Evolutionary conservation across 2,329 filamentous ascomycete genomes (phyloP), one percentile per base, ranked within the genome.

Genomic region (Ambrosiella beaveri): DNA sequence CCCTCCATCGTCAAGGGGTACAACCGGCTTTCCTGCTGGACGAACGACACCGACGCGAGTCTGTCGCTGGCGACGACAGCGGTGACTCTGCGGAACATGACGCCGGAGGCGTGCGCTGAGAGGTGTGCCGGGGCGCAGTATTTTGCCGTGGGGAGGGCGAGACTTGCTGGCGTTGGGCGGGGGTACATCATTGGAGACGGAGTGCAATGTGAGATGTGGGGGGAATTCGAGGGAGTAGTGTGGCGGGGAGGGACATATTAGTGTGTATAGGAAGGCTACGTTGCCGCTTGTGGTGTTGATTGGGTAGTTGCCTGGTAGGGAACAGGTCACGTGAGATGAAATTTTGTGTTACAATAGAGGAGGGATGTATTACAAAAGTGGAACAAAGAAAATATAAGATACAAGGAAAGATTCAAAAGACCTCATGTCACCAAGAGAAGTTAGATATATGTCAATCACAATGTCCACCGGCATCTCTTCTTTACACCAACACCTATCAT

Each of bases 251-350:
- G 47, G 41, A 11, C 15, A 55, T 8, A 58, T 57, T 27, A 55
- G 52, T 52, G 56, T 60, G 12, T 60, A 60, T 19, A 60, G 56
- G 38, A 60, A 60, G 19, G 56, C 59, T 37, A 55, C 40, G 8
- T 19, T 60, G 36, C 56, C 56, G 4, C 55, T 56, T 40, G 57
- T 39, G 45, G 9, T 9, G 45, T 49, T 49, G 45, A 27, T n/a
- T 12, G 11, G 40, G n/a, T 41, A n/a, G 40, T n/a, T 41, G 2
- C 44, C n/a, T 15, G n/a, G 19, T 13, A 47, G n/a, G 7, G 17
- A 8, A 17, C 8, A 15, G 44, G 44, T 47, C 19, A 47, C 7
- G 8, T 17, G 3, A 47, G 19, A 8, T 8, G 11, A 19, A 13
- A 13, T 13, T n/a, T 15, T 13, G 3, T 47, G 7, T 47, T 27